phyloP scores from a whole-genome alignment of 805 yeast species.

The Limtongozyma cylindracea region DNA sequence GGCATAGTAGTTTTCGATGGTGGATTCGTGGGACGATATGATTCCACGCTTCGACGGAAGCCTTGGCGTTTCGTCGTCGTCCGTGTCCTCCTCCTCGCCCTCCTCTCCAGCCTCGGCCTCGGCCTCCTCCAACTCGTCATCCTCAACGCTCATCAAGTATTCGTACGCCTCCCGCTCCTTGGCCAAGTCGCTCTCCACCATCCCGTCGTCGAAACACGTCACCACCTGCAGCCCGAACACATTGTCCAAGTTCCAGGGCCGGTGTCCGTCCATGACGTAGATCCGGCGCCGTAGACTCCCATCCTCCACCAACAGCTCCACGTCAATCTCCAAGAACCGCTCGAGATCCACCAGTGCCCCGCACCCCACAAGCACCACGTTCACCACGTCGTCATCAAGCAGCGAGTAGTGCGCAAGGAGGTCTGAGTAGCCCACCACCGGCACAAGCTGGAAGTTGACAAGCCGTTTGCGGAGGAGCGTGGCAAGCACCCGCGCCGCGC shows the following conservation, averaged over 20 bases:
- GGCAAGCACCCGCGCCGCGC: conserved; percentile 63
- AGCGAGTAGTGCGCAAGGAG: conserved; percentile 32
- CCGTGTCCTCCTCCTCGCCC: background rate
- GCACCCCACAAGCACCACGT: conserved; percentile 68
- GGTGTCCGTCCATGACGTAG: conserved; percentile 71
- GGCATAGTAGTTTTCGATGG: conserved; percentile 51
- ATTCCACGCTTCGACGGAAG: no score
- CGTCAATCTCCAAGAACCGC: conserved; percentile 37
- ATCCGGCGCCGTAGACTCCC: conserved; percentile 22
- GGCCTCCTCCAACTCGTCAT: conserved; percentile 6
- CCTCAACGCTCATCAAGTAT: conserved; percentile 10
- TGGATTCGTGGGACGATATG: no score
- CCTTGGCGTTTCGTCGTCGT: conserved; percentile 6
- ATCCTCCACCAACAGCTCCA: conserved; percentile 19
- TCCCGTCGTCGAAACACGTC: conserved; percentile 74
- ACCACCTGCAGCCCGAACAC: conserved; percentile 62
- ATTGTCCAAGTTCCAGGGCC: conserved; percentile 95
- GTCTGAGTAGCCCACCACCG: conserved; percentile 81
- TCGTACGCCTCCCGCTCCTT: conserved; percentile 39
- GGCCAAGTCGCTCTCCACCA: conserved; percentile 27
- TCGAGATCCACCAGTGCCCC: conserved; percentile 84
- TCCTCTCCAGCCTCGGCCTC: background rate
- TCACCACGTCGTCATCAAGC: conserved; percentile 52
- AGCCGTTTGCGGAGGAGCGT: conserved; percentile 51
- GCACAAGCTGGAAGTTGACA: conserved; percentile 70